Evolutionary conservation across 2,329 filamentous ascomycete species (phyloP).

Genomic region (Paecilomyces formosus): DNA sequence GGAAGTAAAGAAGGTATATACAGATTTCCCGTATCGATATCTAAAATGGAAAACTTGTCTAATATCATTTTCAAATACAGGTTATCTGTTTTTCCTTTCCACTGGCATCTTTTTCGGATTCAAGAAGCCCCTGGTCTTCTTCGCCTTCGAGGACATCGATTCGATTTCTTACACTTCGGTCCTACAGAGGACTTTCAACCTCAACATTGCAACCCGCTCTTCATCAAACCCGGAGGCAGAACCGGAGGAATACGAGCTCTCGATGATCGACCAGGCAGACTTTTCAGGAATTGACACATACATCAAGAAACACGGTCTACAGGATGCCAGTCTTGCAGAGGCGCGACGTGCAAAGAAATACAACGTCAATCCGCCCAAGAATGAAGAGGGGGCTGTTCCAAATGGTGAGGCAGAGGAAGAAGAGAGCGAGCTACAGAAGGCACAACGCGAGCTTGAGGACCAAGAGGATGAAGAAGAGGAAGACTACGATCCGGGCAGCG

Average conservation of each 20-base stretch:
- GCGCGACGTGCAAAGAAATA: constrained; percentile 53
- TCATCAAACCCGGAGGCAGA: constrained; percentile 26
- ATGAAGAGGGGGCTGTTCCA: constrained; percentile 15
- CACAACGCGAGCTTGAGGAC: constrained; percentile 47
- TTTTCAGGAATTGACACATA: constrained; percentile 56
- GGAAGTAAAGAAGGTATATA: constrained; percentile 57
- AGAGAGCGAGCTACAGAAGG: constrained; percentile 52
- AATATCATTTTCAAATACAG: constrained; percentile 25
- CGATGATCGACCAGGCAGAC: constrained; percentile 59
- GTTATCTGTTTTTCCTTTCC: constrained; percentile 56
- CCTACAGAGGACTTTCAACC: constrained; percentile 59
- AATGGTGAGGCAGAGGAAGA: constrained; percentile 39
- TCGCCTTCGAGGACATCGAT: constrained; percentile 52
- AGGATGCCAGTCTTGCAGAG: constrained; percentile 57
- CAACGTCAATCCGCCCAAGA: constrained; percentile 40
- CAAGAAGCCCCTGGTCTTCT: constrained; percentile 58
- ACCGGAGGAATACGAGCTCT: constrained; percentile 54
- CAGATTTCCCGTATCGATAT: background rate
- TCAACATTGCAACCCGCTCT: constrained; percentile 46
- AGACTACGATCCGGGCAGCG: constrained; percentile 45
- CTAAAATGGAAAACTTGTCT: background rate
- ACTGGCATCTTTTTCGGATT: constrained; percentile 57
- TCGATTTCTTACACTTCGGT: constrained; percentile 58
- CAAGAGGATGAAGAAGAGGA: constrained; percentile 44
- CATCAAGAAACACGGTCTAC: constrained; percentile 52